A percentile compares a stretch with the other conserved stretches of the same genome.
phyloP scores from a whole-genome alignment of 495 filamentous ascomycete species.

The Aspergillus ellipticus region DNA sequence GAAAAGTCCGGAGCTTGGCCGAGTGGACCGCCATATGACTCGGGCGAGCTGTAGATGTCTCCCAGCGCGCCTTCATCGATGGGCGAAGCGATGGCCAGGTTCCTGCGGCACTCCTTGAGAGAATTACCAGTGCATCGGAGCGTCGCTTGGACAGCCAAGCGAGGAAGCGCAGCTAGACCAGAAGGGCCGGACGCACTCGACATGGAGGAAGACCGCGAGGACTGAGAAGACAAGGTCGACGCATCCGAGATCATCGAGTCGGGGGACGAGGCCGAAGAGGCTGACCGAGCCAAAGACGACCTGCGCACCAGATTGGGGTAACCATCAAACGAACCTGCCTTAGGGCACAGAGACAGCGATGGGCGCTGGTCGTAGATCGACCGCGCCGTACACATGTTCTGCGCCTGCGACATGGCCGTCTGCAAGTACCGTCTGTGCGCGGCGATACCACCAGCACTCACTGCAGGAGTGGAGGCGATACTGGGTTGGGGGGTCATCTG shows the following conservation, averaged over 20 bases:
- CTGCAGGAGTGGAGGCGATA: constrained; percentile 84
- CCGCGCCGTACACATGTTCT: constrained; percentile 61
- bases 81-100: constrained; percentile 37
- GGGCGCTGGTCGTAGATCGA: constrained; percentile 53
- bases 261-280: constrained; percentile 76
- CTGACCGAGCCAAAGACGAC: constrained; percentile 71
- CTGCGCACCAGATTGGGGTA: constrained; percentile 56
- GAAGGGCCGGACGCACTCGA: constrained; percentile 62
- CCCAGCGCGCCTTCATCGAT: constrained; percentile 50
- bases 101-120: constrained; percentile 40
- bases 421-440: constrained; percentile 66
- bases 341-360: constrained; percentile 50
- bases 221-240: constrained; percentile 55
- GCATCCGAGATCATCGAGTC: constrained; percentile 89
- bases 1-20: constrained; percentile 49
- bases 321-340: constrained; percentile 45
- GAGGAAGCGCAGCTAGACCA: constrained; percentile 58
- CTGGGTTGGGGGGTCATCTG: constrained; percentile 74
- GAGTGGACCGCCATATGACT: constrained; percentile 52
- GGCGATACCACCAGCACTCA: constrained; percentile 58
- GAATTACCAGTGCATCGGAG: constrained; percentile 68
- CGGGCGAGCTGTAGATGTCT: constrained; percentile 55
- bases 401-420: constrained; percentile 73
- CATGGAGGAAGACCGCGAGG: constrained; percentile 71
- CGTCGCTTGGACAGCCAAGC: constrained; percentile 76